Evolutionary conservation across 139 green algal genomes (phyloP).

Genomic region (Limnomonas spitsbergensis): DNA sequence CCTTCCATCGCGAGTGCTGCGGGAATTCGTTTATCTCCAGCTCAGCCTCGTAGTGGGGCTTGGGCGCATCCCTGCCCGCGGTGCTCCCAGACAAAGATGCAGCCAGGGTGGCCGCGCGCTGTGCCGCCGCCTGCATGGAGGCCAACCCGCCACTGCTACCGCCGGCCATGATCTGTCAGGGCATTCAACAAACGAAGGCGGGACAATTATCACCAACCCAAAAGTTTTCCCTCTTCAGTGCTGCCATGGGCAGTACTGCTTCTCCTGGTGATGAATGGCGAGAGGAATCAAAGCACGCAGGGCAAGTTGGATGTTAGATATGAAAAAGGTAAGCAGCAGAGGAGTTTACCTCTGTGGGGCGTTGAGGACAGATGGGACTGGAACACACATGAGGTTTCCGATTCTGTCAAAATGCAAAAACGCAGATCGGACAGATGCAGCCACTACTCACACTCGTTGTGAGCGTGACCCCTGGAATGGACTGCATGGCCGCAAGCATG

Average conservation of each 20-base stretch:
- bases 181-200: neutral
- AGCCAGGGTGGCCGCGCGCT: neutral
- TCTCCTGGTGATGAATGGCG: too few relatives aligned
- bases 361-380: too few relatives aligned
- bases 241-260: too few relatives aligned
- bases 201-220: too few relatives aligned
- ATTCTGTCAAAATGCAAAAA: too few relatives aligned
- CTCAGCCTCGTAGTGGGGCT: slow-evolving; percentile 81
- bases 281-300: too few relatives aligned
- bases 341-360: too few relatives aligned
- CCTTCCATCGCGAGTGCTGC: slow-evolving; percentile 90
- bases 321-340: neutral
- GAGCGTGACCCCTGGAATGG: slow-evolving; percentile 3
- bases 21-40: slow-evolving; percentile 99
- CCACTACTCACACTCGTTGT: neutral
- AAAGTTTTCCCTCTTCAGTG: too few relatives aligned
- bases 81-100: neutral
- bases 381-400: too few relatives aligned
- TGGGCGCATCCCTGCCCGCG: neutral
- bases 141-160: slow-evolving; percentile 6
- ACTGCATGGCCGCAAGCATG: slow-evolving; percentile 4
- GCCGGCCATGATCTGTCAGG: neutral
- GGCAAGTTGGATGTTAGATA: slow-evolving; percentile 1
- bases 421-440: too few relatives aligned
- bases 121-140: neutral